Evolutionary conservation across 768 basidiomycete genomes (phyloP), one percentile per base, ranked within the genome.

Genomic region (Pleurotus djamor): DNA sequence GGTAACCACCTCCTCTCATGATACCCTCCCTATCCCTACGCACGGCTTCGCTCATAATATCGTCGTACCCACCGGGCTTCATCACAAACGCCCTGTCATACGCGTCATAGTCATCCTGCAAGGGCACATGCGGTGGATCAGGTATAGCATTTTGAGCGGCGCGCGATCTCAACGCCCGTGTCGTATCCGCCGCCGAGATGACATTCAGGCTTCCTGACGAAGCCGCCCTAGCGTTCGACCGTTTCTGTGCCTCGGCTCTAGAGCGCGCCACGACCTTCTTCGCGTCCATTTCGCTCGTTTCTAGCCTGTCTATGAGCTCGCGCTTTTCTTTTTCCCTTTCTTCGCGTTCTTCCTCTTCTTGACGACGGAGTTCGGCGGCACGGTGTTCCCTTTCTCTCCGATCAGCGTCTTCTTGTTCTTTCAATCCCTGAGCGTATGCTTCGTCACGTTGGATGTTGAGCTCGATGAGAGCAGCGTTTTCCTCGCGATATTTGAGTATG

Each of bases 401-500:
- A 44, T 92, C 90, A n/a, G 79, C 76, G 4, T 93, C 92, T 72
- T 95, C 93, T 58, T 91, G 88, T 52, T 92, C 90, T 65, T 81
- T 85, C 2, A 94, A 77, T 14, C 83, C 79, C 49, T 85, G 86
- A 1, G 80, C 81, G 59, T 92, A 91, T 13, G 88, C 84, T 67
- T 91, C 90, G 52, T 93, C 91, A 37, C 91, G 85, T 65, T 91
- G 88, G 33, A 86, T 71, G 72, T 98, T 98, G 52, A 89, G 81
- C 62, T 92, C 89, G 52, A 94, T 98, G 28, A 89, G 75, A 0
- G 85, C 83, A 1, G 90, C 89, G 67, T 98, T 98, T 65, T 92
- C 88, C 28, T 80, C 82, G 44, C 89, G 87, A 71, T 92, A 93
- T 45, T 81, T 80, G 2, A 83, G 81, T 62, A 99, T 91, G 16